Conservation (phyloP, 371 early-diverging fungal genomes). For the Mucor circinelloides region DNA sequence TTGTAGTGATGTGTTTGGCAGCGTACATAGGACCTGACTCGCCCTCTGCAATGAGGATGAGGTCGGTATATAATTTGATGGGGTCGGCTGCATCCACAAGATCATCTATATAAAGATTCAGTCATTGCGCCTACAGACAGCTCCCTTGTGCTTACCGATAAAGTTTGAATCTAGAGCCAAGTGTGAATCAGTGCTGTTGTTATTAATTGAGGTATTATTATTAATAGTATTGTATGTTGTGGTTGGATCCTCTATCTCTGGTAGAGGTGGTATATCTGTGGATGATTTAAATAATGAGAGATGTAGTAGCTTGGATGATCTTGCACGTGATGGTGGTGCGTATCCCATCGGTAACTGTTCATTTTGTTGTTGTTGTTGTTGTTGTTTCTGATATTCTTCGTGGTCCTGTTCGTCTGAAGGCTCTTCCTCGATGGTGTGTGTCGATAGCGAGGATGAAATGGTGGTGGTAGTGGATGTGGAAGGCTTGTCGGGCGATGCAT, state of each 20-base stretch:
- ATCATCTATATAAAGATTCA: constrained; percentile 32
- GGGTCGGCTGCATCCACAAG: constrained; percentile 54
- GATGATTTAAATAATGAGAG: constrained; percentile 28
- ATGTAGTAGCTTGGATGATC: constrained; percentile 44
- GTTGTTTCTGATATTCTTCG: neutral
- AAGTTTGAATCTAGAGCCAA: constrained; percentile 36
- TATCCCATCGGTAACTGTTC: constrained; percentile 43
- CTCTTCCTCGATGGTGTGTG: neutral
- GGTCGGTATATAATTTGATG: constrained; percentile 46
- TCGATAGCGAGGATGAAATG: constrained; percentile 6
- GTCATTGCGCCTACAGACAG: neutral
- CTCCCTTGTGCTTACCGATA: constrained; percentile 27
- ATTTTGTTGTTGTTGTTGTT: neutral
- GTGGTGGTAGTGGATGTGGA: constrained; percentile 3
- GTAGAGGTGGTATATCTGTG: constrained; percentile 25
- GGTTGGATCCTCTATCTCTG: constrained; percentile 10
- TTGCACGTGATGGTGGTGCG: constrained; percentile 51
- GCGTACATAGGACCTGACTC: constrained; percentile 77
- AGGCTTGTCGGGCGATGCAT: neutral
- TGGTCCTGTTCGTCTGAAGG: constrained; percentile 7
- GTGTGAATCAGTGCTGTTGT: neutral
- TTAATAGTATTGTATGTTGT: neutral
- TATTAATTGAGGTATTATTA: neutral
- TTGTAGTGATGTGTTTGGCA: constrained; percentile 57
- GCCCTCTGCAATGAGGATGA: constrained; percentile 74